Conservation (phyloP, 2,329 filamentous ascomycete species). For the Pseudopithomyces chartarum region DNA sequence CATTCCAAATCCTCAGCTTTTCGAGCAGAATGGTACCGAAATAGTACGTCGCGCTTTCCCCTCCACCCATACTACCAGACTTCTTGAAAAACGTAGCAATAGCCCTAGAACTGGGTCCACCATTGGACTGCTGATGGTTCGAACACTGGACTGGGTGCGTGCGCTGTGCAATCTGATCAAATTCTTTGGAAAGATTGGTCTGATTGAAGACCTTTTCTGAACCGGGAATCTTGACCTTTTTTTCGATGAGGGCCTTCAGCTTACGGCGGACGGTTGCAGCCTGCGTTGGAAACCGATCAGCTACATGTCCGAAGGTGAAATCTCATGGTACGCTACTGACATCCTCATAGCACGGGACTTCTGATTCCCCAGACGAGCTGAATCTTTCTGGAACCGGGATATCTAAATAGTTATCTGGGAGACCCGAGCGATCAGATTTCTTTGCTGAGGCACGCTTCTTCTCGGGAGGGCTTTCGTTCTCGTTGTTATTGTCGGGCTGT, state of each 20-base stretch:
- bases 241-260: conserved; percentile 18
- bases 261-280: conserved; percentile 20
- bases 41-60: conserved; percentile 21
- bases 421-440: conserved; percentile 7
- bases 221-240: conserved; percentile 17
- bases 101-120: conserved; percentile 12
- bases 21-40: conserved; percentile 25
- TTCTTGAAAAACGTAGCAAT: conserved; percentile 20
- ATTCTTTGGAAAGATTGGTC: conserved; percentile 14
- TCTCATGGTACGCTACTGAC: conserved; percentile 4
- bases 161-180: conserved; percentile 12
- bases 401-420: conserved; percentile 17
- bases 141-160: conserved; percentile 13
- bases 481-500: not conserved
- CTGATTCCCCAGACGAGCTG: not conserved
- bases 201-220: conserved; percentile 21
- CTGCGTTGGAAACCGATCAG: conserved; percentile 2
- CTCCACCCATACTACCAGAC: conserved; percentile 21
- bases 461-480: not conserved
- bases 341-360: conserved; percentile 24
- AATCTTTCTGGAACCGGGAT: conserved; percentile 18
- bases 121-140: not conserved
- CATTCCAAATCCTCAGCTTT: conserved; percentile 25
- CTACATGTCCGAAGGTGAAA: not conserved
- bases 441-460: not conserved